Base-by-base conservation (phyloP, 2,329 filamentous ascomycete genomes). In the Trichoderma harzianum region DNA sequence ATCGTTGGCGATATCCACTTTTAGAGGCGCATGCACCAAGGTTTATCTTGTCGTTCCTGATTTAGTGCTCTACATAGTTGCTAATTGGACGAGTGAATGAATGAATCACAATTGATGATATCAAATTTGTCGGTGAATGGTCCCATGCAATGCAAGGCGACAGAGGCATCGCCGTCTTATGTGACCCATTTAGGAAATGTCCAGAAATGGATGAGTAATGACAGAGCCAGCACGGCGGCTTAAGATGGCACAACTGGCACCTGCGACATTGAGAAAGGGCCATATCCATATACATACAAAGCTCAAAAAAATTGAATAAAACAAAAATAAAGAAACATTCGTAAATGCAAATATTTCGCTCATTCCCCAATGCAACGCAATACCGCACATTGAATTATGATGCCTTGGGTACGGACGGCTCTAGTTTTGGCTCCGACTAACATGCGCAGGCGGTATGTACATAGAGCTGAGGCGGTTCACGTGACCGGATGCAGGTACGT, bases 401-500 rank as follows among this genome's bases (percentile, higher is more conserved):
- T 21, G 18, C 34, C 34, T 26, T 47, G 28, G 36, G 3, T 10
- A 32, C 26, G 30, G 16, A 28, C 65, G 65, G 65, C 53, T 39
- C 65, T 69, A 69, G 55, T 61, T 69, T 69, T 69, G 65, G 65
- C 65, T 58, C 55, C 65, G 55, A 69, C 47, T 24, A 36, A 34
- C 28, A 34, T 30, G 14, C 64, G 14, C 32, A 43, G 39, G 39
- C 39, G 39, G 39, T 43, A 18, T 26, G 64, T 24, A 32, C 26
- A 18, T 12, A 68, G 39, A 43, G 53, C 65, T 68, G 65, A 68
- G 65, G 65, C 36, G 28, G 36, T 68, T 36, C 78, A 80, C 78
- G 79, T 80, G 79, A 75, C 10, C 8, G 8, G 8, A 36, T 43
- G 16, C 70, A 72, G 70, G 70, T 72, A 72, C 64, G 24, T 67